phyloP scores from a whole-genome alignment of 192 early-diverging fungal species.

The Diversispora epigaea region DNA sequence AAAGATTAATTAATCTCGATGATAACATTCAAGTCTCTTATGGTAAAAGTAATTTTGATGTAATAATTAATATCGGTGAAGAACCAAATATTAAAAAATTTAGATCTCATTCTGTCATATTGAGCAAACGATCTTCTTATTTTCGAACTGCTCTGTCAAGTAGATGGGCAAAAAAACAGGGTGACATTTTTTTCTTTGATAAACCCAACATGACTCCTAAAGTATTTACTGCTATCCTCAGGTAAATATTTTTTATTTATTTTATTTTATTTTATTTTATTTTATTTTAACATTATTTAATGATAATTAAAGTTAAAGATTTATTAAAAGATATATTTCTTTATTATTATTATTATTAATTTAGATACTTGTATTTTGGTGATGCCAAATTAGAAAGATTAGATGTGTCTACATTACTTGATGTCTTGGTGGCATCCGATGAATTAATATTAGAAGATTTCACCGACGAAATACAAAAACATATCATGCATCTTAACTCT shows the following conservation, averaged over 20 bases:
- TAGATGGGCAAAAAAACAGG: constrained; percentile 1
- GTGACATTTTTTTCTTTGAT: neutral
- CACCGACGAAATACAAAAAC: neutral
- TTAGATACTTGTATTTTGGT: constrained; percentile 11
- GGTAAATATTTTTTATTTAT: neutral
- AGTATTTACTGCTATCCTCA: constrained; percentile 13
- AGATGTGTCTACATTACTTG: neutral
- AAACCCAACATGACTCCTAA: constrained; percentile 24
- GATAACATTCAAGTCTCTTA: neutral
- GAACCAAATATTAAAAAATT: constrained; percentile 4
- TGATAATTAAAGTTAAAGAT: neutral
- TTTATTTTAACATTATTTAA: neutral
- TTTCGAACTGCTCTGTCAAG: constrained; percentile 25
- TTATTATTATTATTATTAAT: neutral
- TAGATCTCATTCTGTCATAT: neutral
- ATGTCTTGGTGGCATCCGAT: constrained; percentile 12
- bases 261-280: neutral
- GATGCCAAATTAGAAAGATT: constrained; percentile 5
- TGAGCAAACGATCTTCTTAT: constrained; percentile 17
- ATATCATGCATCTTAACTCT: neutral
- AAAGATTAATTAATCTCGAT: constrained; percentile 16
- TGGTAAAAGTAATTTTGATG: constrained; percentile 15
- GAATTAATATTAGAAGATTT: neutral
- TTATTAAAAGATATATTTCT: too few species aligned
- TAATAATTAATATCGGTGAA: constrained; percentile 12